These are phyloP conservation scores for Penicillium longicatenatum DNA, from an alignment of 495 filamentous ascomycete genomes.

Conservation along the genomic window DNA sequence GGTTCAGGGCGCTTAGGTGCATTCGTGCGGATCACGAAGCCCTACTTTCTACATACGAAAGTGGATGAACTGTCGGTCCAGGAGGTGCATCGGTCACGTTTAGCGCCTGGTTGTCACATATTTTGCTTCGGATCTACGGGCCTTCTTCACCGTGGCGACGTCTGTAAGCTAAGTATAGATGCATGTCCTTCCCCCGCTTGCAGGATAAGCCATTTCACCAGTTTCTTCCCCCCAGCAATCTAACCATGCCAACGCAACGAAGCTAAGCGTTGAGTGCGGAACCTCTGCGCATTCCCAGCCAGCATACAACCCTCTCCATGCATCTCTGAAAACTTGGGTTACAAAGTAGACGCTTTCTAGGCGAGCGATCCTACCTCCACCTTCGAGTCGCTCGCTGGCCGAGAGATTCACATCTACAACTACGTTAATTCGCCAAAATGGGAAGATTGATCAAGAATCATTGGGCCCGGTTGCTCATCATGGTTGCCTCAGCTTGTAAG, in stretches of 20 bases:
- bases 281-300: background rate
- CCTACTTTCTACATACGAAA: constrained; percentile 3
- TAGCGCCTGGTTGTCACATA: constrained; percentile 23
- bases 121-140: background rate
- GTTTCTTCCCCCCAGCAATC: constrained; percentile 4
- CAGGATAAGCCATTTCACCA: background rate
- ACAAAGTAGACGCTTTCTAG: background rate
- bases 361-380: background rate
- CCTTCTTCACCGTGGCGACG: background rate
- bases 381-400: constrained; percentile 31
- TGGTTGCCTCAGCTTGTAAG: constrained; percentile 83
- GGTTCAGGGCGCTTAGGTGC: constrained; percentile 16
- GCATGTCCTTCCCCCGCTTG: constrained; percentile 20
- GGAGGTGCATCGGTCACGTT: constrained; percentile 18
- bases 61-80: background rate
- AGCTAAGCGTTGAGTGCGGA: background rate
- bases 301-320: background rate
- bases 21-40: constrained; percentile 29
- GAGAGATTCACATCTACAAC: constrained; percentile 21
- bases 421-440: constrained; percentile 58
- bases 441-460: constrained; percentile 99
- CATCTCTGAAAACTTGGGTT: background rate
- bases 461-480: constrained; percentile 89
- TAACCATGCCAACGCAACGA: constrained; percentile 21
- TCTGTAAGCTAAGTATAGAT: constrained; percentile 28